Conservation (phyloP, 139 green algal species). For the Haematococcus lacustris region DNA sequence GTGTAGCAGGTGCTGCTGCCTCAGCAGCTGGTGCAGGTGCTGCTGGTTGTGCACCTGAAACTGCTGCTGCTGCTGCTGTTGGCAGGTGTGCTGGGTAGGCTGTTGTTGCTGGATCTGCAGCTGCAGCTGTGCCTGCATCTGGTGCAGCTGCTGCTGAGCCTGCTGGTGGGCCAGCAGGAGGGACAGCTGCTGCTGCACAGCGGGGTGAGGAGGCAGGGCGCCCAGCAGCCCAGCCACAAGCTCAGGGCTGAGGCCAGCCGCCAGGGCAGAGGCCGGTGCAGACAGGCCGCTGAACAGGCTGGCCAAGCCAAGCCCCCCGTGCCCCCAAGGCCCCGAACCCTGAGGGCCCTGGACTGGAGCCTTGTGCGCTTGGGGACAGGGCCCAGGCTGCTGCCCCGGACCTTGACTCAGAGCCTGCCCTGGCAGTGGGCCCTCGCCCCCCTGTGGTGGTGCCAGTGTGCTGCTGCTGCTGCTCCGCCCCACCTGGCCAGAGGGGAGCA, state of each 20-base stretch:
- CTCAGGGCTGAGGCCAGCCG: background rate
- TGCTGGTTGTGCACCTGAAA: conserved; percentile 2
- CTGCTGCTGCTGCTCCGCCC: background rate
- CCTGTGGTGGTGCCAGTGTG: conserved; percentile 6
- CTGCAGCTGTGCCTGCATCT: conserved; percentile 9
- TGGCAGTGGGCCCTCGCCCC: background rate
- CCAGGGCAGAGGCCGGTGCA: background rate
- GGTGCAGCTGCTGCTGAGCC: conserved; percentile 3
- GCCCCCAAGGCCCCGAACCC: background rate
- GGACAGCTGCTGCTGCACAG: conserved; percentile 7
- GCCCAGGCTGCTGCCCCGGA: no score
- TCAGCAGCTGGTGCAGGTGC: conserved; percentile 8
- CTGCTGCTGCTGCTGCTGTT: conserved; percentile 6
- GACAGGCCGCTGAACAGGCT: background rate
- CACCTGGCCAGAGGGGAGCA: background rate
- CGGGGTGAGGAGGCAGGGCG: background rate
- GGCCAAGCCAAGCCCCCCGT: background rate
- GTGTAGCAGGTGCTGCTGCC: background rate
- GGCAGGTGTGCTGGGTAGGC: background rate
- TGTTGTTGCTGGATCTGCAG: background rate
- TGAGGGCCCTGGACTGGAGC: background rate
- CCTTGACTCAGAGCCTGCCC: no score
- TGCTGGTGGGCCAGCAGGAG: background rate
- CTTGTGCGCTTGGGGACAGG: background rate
- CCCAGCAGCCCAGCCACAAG: conserved; percentile 1